These are phyloP conservation scores for Cyberlindnera mrakii DNA, from an alignment of 805 yeast genomes.

Conservation along the genomic window DNA sequence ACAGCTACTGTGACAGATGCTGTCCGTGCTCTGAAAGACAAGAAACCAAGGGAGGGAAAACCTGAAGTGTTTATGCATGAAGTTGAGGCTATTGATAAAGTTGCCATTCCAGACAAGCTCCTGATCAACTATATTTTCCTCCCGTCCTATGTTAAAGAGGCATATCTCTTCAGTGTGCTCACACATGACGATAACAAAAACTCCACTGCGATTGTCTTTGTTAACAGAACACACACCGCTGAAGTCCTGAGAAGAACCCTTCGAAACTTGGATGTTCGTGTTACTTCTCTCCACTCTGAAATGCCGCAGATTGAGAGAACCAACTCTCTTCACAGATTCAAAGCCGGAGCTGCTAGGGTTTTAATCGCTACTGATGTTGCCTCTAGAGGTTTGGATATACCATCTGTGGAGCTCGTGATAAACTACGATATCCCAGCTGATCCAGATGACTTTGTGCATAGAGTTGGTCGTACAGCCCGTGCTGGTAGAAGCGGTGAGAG, in stretches of 20 bases:
- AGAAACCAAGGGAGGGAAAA: constrained; percentile 48
- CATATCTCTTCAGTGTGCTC: constrained; percentile 68
- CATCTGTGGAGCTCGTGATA: constrained; percentile 81
- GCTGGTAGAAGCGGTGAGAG: constrained; percentile 90
- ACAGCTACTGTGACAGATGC: constrained; percentile 96
- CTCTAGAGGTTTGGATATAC: constrained; percentile 95
- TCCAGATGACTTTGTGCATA: constrained; percentile 91
- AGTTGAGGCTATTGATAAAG: constrained; percentile 63
- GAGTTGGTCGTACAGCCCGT: constrained; percentile 99
- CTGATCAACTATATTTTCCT: constrained; percentile 61
- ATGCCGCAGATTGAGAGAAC: constrained; percentile 92
- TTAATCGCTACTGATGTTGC: constrained; percentile 96
- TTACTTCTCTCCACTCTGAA: constrained; percentile 88
- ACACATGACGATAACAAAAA: constrained; percentile 56
- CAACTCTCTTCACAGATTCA: constrained; percentile 84
- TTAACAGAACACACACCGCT: constrained; percentile 85
- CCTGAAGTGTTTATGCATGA: constrained; percentile 63
- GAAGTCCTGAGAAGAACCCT: constrained; percentile 79
- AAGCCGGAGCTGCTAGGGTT: constrained; percentile 91
- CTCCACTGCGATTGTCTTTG: constrained; percentile 79
- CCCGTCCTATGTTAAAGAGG: constrained; percentile 87
- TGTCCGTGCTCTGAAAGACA: constrained; percentile 71
- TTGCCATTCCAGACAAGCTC: constrained; percentile 76
- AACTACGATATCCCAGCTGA: constrained; percentile 94
- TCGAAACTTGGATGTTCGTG: constrained; percentile 66